Base-by-base conservation (phyloP, 495 filamentous ascomycete genomes). In the Aspergillus nidulans region DNA sequence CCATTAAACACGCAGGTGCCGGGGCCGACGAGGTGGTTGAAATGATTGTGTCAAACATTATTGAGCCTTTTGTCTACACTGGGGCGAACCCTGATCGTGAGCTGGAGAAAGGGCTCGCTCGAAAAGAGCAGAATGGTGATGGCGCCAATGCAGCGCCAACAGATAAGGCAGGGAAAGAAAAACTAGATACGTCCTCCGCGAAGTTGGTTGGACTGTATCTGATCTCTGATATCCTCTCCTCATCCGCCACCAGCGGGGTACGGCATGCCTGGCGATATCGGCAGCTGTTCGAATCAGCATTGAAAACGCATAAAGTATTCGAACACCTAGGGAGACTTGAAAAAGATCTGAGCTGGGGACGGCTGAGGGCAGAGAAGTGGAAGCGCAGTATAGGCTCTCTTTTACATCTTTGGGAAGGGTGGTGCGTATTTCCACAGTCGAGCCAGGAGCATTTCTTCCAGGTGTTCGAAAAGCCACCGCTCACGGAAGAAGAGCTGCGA, bases 181-280 rank as follows among this genome's bases (percentile, higher is more conserved):
- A 66, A 26, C 72, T 79, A 24, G 92, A 96, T 68, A 81, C 77
- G 0, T 90, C 87, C 32, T 71, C 84, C 10, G 81, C 91, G 2
- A 90, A 85, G 55, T 77, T 97, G 0, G 84, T 96, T 30, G 94
- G 81, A 9, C 79, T 98, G 12, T 95, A 94, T 62, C 70, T 95
- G 13, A 83, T 96, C 49, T 91, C 86, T 47, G 95, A 98, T 67
- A 88, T 97, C 50, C 81, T 96, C 25, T 91, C 87, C 1, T 88
- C 90, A 2, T 90, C 88, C 4, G 86, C 89, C 1, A 91, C 88
- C 1, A 86, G 84, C 57, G 90, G 90, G 0, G 87, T 96, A 30
- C 81, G 90, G 1, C 88, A 92, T 64, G 90, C 91, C 5, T 97
- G 91, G 91, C 85, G 91, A 39, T 97, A 94, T 62, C 82, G 92